Percentiles rank a stretch among this genome's conserved stretches.
phyloP scores from a whole-genome alignment of 2,329 filamentous ascomycete genomes.

The Fusarium hostae region DNA sequence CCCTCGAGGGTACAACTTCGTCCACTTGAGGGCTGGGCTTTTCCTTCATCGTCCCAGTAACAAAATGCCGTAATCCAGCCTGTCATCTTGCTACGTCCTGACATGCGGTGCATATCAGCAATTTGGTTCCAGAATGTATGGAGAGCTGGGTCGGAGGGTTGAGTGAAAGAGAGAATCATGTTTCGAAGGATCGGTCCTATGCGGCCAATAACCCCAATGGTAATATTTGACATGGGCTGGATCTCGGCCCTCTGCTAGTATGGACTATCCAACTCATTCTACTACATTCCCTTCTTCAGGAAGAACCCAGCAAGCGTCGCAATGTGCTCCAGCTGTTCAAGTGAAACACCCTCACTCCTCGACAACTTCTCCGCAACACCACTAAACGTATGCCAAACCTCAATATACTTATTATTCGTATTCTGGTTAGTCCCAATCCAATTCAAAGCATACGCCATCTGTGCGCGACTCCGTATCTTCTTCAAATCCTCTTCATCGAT shows the following conservation, averaged over 20 bases:
- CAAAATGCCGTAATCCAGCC: conserved; percentile 1
- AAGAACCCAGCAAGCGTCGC: neutral
- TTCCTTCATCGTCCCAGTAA: neutral
- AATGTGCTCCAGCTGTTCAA: neutral
- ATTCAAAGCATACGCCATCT: neutral
- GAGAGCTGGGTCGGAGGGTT: neutral
- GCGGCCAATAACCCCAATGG: no score
- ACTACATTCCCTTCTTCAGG: neutral
- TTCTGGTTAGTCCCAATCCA: neutral
- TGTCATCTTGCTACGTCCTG: neutral
- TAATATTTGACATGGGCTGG: no score
- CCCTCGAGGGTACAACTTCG: neutral
- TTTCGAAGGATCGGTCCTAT: neutral
- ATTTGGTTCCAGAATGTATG: neutral
- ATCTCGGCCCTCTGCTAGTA: no score
- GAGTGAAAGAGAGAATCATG: neutral
- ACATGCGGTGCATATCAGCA: fast-evolving
- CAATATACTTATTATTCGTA: neutral
- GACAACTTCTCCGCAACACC: neutral
- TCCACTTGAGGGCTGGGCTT: fast-evolving
- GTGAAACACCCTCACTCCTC: neutral
- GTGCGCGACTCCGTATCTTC: neutral
- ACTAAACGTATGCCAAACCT: neutral
- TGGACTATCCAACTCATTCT: no score
- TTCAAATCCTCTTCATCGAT: neutral